Conservation (phyloP, 176 grass and related monocot genomes). For the Tuctoria greenei region DNA sequence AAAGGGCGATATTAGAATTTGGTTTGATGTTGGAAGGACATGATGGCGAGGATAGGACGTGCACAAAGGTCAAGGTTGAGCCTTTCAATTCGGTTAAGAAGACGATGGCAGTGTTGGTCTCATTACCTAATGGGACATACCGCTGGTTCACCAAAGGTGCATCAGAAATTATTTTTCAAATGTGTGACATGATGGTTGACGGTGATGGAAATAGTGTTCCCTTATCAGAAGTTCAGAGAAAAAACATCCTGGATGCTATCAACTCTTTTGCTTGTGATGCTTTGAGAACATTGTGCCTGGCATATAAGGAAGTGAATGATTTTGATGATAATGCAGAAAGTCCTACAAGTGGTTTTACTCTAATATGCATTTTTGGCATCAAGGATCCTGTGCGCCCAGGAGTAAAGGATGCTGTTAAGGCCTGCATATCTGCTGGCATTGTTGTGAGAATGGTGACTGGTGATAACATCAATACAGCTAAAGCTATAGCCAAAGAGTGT, state of each 20-base stretch:
- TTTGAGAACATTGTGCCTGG: constrained; percentile 85
- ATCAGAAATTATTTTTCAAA: constrained; percentile 76
- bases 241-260: constrained; percentile 59
- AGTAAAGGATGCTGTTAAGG: constrained; percentile 83
- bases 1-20: constrained; percentile 84
- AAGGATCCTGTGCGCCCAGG: constrained; percentile 89
- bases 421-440: constrained; percentile 74
- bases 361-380: constrained; percentile 84
- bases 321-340: constrained; percentile 45
- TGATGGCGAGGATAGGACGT: constrained; percentile 48
- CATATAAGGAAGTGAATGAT: constrained; percentile 73
- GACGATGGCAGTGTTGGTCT: constrained; percentile 79
- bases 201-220: constrained; percentile 55
- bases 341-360: constrained; percentile 70
- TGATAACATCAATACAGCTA: constrained; percentile 96
- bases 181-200: constrained; percentile 73
- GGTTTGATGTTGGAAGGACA: constrained; percentile 62
- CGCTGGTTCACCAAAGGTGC: constrained; percentile 88
- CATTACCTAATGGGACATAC: constrained; percentile 50
- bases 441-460: constrained; percentile 95
- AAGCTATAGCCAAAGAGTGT: constrained; percentile 95
- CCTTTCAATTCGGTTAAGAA: constrained; percentile 96
- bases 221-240: constrained; percentile 47
- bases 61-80: constrained; percentile 85
- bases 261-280: constrained; percentile 79